Conservation (phyloP, 2,329 filamentous ascomycete species). For the Pseudopyricularia cyperi region DNA sequence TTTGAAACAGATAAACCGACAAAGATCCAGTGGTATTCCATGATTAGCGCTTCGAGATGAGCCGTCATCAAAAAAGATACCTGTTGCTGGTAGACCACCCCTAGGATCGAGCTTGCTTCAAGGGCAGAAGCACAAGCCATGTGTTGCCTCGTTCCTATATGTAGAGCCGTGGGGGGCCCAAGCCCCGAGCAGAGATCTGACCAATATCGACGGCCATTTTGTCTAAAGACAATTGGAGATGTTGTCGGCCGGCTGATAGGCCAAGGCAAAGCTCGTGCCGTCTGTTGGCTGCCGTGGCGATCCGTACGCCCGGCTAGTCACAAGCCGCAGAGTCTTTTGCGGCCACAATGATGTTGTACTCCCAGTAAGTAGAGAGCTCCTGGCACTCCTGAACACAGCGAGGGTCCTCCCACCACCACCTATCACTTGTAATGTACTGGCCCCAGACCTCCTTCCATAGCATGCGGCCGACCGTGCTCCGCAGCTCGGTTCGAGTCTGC, state of each 20-base stretch:
- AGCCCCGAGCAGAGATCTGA: too few relatives aligned
- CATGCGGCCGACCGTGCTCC: slow-evolving; percentile 38
- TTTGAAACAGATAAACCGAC: background rate
- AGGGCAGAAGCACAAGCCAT: too few relatives aligned
- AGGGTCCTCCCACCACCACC: slow-evolving; percentile 51
- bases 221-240: background rate
- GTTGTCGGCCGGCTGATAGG: background rate
- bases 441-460: slow-evolving; percentile 52
- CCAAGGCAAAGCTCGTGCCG: background rate
- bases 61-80: background rate
- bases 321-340: slow-evolving; percentile 25
- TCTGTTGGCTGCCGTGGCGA: background rate
- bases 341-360: slow-evolving; percentile 43
- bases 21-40: background rate
- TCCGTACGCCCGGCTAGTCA: background rate
- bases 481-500: slow-evolving; percentile 30
- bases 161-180: too few relatives aligned
- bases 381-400: slow-evolving; percentile 41
- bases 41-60: background rate
- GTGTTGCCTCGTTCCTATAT: too few relatives aligned
- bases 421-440: slow-evolving; percentile 28
- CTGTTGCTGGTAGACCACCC: background rate
- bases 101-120: background rate
- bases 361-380: slow-evolving; percentile 40
- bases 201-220: background rate